Evolutionary conservation across 176 grass and related monocot species (phyloP).

Genomic region (Oryza meridionalis): DNA sequence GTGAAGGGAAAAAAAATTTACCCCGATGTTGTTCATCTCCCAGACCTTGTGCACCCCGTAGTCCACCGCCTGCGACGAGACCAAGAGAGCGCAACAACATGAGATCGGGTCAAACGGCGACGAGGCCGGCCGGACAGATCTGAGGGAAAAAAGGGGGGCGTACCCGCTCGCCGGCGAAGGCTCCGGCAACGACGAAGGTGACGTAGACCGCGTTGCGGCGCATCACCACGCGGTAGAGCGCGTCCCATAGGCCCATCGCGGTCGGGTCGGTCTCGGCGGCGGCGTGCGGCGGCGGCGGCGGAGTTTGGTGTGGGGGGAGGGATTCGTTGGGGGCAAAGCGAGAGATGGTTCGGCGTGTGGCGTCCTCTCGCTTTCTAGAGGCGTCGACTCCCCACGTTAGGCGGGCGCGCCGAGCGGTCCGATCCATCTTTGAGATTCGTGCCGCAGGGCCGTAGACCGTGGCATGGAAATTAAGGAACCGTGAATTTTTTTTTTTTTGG

Average conservation of each 20-base stretch:
- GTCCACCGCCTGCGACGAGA: conserved; percentile 66
- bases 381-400: neutral
- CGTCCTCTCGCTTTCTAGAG: neutral
- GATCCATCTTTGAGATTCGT: neutral
- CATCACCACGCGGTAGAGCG: conserved; percentile 81
- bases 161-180: conserved; percentile 87
- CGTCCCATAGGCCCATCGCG: conserved; percentile 63
- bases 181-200: conserved; percentile 85
- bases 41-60: conserved; percentile 81
- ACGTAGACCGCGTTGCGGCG: conserved; percentile 91
- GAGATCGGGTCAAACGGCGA: neutral
- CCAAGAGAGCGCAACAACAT: neutral
- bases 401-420: neutral
- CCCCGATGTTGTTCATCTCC: conserved; percentile 80
- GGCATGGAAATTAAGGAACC: too few species aligned
- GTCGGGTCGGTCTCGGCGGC: neutral
- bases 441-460: too few species aligned
- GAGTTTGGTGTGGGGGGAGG: neutral
- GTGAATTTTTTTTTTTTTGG: too few species aligned
- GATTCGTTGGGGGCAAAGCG: neutral
- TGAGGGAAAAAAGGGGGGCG: neutral
- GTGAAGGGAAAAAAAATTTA: conserved; percentile 36
- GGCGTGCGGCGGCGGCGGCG: conserved; percentile 22
- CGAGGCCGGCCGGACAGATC: neutral
- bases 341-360: neutral